Percentiles rank a stretch among this genome's conserved stretches.
phyloP scores from a whole-genome alignment of 2,329 filamentous ascomycete species.

The Aspergillus quadrilineatus region DNA sequence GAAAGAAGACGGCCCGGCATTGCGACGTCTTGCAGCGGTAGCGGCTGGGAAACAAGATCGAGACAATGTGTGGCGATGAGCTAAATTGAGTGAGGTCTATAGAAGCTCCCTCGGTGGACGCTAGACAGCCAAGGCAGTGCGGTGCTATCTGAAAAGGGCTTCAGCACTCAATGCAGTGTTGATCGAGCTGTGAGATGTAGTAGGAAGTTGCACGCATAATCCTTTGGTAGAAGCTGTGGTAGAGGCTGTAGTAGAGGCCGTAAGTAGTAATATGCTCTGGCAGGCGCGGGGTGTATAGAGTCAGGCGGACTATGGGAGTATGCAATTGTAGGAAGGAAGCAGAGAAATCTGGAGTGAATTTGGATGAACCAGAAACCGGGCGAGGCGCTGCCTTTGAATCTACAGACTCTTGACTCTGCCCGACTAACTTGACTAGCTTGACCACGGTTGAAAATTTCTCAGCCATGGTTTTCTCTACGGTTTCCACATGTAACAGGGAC shows the following conservation, averaged over 20 bases:
- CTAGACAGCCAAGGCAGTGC: not conserved
- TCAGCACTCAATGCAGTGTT: slow-evolving; percentile 29
- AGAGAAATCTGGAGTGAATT: not conserved
- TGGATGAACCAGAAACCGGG: slow-evolving; percentile 17
- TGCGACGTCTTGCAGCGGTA: slow-evolving; percentile 14
- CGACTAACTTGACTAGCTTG: slow-evolving; percentile 3
- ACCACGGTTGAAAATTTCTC: slow-evolving; percentile 20
- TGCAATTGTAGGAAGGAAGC: not conserved
- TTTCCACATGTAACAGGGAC: slow-evolving; percentile 30
- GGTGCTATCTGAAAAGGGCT: not conserved
- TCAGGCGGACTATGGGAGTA: slow-evolving; percentile 3
- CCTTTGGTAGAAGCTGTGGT: not conserved
- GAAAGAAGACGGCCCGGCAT: slow-evolving; percentile 45
- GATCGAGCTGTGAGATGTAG: slow-evolving; percentile 21
- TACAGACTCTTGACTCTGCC: slow-evolving; percentile 19
- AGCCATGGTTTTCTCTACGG: slow-evolving; percentile 22
- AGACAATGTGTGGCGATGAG: not conserved
- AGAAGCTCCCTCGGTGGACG: not conserved
- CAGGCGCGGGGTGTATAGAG: slow-evolving; percentile 7
- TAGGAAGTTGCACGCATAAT: slow-evolving; percentile 24
- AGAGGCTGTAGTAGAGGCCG: not conserved
- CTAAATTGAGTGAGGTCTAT: not conserved
- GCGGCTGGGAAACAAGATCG: not conserved
- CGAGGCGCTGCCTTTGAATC: slow-evolving; percentile 24
- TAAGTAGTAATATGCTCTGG: slow-evolving; percentile 2